Conservation (phyloP, 1,284 basidiomycete genomes). For the Sanghuangporus sanghuang region DNA sequence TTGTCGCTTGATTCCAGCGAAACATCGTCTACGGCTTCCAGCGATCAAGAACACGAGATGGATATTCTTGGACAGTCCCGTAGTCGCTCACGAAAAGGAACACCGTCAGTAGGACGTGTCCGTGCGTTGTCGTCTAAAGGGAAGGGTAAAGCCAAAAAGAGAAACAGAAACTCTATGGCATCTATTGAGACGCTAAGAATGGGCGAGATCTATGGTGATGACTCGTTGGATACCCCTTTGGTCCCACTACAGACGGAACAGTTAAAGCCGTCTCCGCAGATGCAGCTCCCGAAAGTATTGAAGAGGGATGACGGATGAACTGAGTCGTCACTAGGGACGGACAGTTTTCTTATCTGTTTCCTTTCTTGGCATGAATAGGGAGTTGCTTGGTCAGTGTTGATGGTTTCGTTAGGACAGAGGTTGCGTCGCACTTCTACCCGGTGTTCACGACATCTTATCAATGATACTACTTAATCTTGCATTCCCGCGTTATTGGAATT, state of each 20-base stretch:
- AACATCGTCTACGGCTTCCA: conserved; percentile 8
- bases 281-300: conserved; percentile 11
- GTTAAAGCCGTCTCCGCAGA: conserved; percentile 16
- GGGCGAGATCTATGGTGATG: background rate
- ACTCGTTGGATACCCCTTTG: background rate
- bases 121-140: background rate
- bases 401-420: too few relatives aligned
- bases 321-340: too few relatives aligned
- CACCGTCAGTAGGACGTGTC: background rate
- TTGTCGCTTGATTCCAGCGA: conserved; percentile 13
- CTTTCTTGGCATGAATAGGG: too few relatives aligned
- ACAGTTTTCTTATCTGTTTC: too few relatives aligned
- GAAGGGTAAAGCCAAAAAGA: background rate
- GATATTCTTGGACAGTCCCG: conserved; percentile 5
- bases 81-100: background rate
- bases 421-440: too few relatives aligned
- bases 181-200: background rate
- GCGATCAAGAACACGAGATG: conserved; percentile 19
- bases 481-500: too few relatives aligned
- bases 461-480: too few relatives aligned
- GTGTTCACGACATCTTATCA: too few relatives aligned
- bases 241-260: conserved; percentile 15
- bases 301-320: background rate
- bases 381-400: too few relatives aligned
- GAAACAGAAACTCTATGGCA: background rate